phyloP scores from a whole-genome alignment of 2,329 filamentous ascomycete genomes.

The Aaosphaeria pasadenensis region DNA sequence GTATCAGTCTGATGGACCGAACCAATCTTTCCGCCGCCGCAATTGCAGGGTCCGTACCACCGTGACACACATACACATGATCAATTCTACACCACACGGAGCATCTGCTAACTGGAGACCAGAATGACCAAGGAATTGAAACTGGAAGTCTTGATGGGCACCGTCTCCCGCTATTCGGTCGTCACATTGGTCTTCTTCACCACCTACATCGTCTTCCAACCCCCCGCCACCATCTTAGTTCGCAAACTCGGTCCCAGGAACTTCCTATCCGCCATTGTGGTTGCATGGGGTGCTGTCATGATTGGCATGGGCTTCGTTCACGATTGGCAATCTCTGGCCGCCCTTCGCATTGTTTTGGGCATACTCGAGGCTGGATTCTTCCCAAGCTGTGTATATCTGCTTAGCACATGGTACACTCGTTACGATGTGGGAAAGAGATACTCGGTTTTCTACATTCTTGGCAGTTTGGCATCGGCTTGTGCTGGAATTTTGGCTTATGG shows the following conservation, averaged over 20 bases:
- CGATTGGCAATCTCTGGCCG: conserved; percentile 34
- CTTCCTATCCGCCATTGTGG: conserved; percentile 32
- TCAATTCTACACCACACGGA: neutral
- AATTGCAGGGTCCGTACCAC: conserved; percentile 58
- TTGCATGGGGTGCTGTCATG: conserved; percentile 44
- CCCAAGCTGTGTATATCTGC: conserved; percentile 45
- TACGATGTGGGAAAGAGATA: conserved; percentile 66
- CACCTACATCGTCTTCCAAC: conserved; percentile 43
- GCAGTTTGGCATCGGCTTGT: conserved; percentile 64
- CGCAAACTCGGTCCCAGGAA: conserved; percentile 41
- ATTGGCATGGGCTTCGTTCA: conserved; percentile 42
- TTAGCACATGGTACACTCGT: conserved; percentile 44
- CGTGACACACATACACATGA: conserved; percentile 13
- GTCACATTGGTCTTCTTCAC: conserved; percentile 54
- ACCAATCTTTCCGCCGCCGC: conserved; percentile 72
- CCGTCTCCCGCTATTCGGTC: conserved; percentile 49
- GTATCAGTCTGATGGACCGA: conserved; percentile 73
- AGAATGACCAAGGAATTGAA: conserved; percentile 41
- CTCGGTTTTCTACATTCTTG: conserved; percentile 66
- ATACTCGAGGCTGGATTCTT: conserved; percentile 24
- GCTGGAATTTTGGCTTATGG: conserved; percentile 69
- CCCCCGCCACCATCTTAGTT: conserved; percentile 39
- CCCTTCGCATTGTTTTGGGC: conserved; percentile 38
- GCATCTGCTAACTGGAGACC: conserved; percentile 4
- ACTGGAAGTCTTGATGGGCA: conserved; percentile 21